phyloP scores from a whole-genome alignment of 345 rosid species.

The Passiflora organensis region DNA sequence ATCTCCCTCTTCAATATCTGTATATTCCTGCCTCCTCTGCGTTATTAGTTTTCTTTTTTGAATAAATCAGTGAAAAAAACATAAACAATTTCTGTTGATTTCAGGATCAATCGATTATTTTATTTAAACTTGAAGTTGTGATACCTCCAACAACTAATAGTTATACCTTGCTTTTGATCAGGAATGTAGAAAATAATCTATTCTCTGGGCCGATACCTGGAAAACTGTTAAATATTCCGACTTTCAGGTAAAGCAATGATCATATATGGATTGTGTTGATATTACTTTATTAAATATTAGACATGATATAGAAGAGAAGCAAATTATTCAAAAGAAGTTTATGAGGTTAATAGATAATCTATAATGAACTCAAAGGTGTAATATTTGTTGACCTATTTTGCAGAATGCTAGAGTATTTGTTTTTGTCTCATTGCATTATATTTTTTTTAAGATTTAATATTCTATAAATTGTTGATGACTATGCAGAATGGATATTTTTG shows the following conservation, averaged over 20 bases:
- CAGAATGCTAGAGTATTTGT: too few species aligned
- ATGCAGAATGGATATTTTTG: too few species aligned
- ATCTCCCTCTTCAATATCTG: too few species aligned
- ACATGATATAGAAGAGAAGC: not conserved
- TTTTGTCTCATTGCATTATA: too few species aligned
- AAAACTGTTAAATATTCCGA: constrained; percentile 56
- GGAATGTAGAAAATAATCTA: constrained; percentile 80
- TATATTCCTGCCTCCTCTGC: too few species aligned
- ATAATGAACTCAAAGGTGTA: too few species aligned
- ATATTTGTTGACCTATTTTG: too few species aligned
- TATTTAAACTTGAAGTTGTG: not conserved
- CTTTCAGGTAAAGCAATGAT: constrained; percentile 43
- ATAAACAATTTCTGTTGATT: not conserved
- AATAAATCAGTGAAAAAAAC: not conserved
- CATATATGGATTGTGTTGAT: not conserved
- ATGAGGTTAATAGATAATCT: too few species aligned
- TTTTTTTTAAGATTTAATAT: too few species aligned
- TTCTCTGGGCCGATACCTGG: constrained; percentile 87
- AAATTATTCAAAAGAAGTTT: not conserved
- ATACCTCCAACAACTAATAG: constrained; percentile 17
- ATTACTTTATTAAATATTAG: constrained; percentile 3
- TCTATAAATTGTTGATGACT: too few species aligned
- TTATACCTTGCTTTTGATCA: constrained; percentile 18
- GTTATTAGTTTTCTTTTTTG: too few species aligned
- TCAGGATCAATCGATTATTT: too few species aligned